phyloP scores from a whole-genome alignment of 148 eudicot genomes.

The Fagopyrum homotropicum region DNA sequence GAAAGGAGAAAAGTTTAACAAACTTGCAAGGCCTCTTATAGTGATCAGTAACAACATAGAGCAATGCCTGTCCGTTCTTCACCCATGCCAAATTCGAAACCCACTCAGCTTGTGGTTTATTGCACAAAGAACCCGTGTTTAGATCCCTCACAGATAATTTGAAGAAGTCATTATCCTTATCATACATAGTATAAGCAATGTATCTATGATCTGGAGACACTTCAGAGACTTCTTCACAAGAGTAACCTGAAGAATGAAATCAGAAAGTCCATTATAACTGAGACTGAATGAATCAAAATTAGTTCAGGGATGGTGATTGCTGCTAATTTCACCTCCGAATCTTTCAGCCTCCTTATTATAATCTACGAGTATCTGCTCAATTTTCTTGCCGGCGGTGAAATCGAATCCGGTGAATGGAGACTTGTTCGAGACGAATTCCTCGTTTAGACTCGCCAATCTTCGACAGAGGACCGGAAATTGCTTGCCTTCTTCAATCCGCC shows the following conservation, averaged over 20 bases:
- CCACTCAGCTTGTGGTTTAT: constrained; percentile 83
- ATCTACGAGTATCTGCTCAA: constrained; percentile 87
- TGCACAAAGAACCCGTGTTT: constrained; percentile 59
- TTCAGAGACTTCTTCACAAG: constrained; percentile 87
- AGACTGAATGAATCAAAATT: neutral
- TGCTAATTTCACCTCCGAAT: constrained; percentile 58
- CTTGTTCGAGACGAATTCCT: constrained; percentile 80
- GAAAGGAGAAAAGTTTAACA: constrained; percentile 13
- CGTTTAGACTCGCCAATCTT: constrained; percentile 64
- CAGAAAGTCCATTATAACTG: neutral
- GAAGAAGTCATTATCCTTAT: constrained; percentile 84
- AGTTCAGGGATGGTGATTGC: neutral
- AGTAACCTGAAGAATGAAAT: constrained; percentile 50
- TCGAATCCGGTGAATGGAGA: constrained; percentile 84
- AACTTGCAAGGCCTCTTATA: constrained; percentile 77
- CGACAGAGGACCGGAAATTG: constrained; percentile 85
- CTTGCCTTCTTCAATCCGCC: constrained; percentile 86
- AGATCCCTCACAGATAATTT: constrained; percentile 75
- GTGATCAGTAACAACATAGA: constrained; percentile 84
- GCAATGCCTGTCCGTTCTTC: constrained; percentile 60
- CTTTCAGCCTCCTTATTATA: constrained; percentile 87
- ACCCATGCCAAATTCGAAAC: constrained; percentile 89
- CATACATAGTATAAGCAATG: constrained; percentile 95
- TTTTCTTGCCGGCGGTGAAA: constrained; percentile 75
- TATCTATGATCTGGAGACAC: constrained; percentile 86